Conservation (phyloP, 2,329 filamentous ascomycete genomes). For the Pyricularia sp. region DNA sequence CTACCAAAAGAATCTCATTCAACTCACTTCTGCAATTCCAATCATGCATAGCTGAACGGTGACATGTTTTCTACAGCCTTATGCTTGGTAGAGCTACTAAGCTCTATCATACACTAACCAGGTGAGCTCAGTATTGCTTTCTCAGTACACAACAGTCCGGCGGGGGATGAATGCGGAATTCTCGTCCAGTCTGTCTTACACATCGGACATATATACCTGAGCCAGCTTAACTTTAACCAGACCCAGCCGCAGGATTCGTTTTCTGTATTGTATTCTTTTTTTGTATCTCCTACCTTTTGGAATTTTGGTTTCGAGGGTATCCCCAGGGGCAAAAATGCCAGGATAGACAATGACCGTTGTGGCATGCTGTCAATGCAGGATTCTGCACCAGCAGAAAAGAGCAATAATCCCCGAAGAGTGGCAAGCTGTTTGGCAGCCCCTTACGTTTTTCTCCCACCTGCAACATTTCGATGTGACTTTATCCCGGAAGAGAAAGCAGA, state of each 20-base stretch:
- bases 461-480: neutral
- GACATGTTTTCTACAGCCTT: neutral
- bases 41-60: neutral
- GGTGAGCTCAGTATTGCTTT: neutral
- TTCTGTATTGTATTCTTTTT: neutral
- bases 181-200: neutral
- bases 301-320: neutral
- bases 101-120: neutral
- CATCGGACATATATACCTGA: too few species aligned
- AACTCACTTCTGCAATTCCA: neutral
- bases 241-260: neutral
- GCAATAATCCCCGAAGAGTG: neutral
- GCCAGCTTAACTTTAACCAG: neutral
- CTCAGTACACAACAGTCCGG: neutral
- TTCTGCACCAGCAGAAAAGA: neutral
- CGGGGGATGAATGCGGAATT: neutral
- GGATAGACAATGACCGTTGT: neutral
- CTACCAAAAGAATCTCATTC: neutral
- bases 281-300: neutral
- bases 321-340: neutral
- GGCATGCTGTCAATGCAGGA: neutral
- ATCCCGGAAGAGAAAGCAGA: neutral
- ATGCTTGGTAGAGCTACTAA: neutral
- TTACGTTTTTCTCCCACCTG: neutral
- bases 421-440: neutral